Evolutionary conservation across 257 asterid genomes (phyloP).

Genomic region (Linderniella brevidens): DNA sequence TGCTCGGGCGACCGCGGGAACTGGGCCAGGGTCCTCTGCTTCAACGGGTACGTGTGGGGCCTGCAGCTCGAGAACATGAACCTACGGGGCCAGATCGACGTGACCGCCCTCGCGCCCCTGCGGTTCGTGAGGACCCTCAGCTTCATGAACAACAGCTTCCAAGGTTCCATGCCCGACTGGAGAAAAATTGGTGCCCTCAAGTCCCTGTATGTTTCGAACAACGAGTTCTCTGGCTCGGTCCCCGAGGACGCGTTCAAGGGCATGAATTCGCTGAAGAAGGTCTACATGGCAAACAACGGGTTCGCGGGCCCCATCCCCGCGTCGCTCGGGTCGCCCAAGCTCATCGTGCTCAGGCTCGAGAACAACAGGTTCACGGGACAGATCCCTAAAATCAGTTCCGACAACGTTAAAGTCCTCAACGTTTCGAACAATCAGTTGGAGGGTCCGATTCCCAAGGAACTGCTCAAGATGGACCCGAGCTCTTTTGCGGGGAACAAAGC

Average conservation of each 20-base stretch:
- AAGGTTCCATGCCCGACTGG: conserved; percentile 86
- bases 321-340: conserved; percentile 57
- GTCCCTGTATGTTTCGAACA: conserved; percentile 50
- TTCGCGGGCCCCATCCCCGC: conserved; percentile 55
- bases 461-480: conserved; percentile 29
- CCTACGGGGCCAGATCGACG: conserved; percentile 55
- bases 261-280: conserved; percentile 59
- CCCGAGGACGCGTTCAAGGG: conserved; percentile 49
- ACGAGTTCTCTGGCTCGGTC: conserved; percentile 46
- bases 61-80: conserved; percentile 61
- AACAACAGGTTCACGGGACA: conserved; percentile 53
- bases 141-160: conserved; percentile 50
- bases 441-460: conserved; percentile 52
- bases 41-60: conserved; percentile 54
- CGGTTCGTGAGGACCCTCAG: conserved; percentile 45
- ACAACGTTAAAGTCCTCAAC: conserved; percentile 29
- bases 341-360: conserved; percentile 54
- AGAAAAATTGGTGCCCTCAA: conserved; percentile 56
- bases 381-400: conserved; percentile 39
- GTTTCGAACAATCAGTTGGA: conserved; percentile 64
- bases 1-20: conserved; percentile 31
- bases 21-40: conserved; percentile 72
- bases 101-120: conserved; percentile 38
- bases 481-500: conserved; percentile 66
- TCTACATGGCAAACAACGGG: conserved; percentile 49